Percentiles rank a stretch among this genome's conserved stretches.
phyloP scores from a whole-genome alignment of 257 asterid species.

The Lycium barbarum region DNA sequence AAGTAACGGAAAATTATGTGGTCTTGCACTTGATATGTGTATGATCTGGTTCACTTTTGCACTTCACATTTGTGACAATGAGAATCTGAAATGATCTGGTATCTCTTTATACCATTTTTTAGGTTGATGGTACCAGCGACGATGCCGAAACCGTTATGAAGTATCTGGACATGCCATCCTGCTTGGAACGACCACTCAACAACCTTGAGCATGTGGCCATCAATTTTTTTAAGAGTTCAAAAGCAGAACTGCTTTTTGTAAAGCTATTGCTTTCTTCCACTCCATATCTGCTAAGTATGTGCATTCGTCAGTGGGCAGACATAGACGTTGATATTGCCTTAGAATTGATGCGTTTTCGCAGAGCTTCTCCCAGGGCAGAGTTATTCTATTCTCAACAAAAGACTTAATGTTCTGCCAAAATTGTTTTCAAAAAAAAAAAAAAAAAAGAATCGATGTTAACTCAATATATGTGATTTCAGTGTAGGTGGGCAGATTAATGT shows the following conservation, averaged over 20 bases:
- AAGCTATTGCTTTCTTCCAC: no score
- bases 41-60: background rate
- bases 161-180: background rate
- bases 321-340: background rate
- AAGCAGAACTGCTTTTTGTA: no score
- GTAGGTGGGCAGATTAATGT: no score
- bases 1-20: background rate
- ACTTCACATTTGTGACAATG: background rate
- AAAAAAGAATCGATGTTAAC: no score
- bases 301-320: no score
- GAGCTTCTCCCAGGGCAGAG: slow-evolving; percentile 1
- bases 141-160: background rate
- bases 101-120: background rate
- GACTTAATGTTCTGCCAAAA: no score
- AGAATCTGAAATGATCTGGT: background rate
- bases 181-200: background rate
- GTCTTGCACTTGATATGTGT: background rate
- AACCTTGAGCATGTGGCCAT: no score
- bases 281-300: no score
- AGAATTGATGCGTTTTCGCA: background rate
- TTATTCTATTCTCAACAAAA: background rate
- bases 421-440: no score
- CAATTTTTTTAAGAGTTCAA: no score
- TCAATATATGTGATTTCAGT: no score
- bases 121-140: background rate